Evolutionary conservation across 306 rosid genomes (phyloP).

Genomic region (Acacia acuminata): DNA sequence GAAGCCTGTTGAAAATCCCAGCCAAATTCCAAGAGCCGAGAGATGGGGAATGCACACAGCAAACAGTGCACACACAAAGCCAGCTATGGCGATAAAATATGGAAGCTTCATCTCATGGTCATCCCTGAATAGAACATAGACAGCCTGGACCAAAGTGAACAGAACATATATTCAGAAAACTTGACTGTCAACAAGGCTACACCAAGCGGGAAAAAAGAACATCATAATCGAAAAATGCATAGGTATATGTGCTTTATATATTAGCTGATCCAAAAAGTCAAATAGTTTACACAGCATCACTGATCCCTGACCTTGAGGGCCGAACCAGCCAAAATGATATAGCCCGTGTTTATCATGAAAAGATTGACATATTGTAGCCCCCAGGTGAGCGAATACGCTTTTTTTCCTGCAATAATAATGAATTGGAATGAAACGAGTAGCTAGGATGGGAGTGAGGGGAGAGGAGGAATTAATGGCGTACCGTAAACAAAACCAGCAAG

Average conservation of each 20-base stretch:
- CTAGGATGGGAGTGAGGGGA: too few relatives aligned
- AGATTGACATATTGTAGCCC: conserved; percentile 83
- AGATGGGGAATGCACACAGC: conserved; percentile 83
- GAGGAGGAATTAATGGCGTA: conserved; percentile 19
- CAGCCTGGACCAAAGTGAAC: conserved; percentile 58
- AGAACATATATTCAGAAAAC: background rate
- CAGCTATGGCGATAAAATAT: conserved; percentile 69
- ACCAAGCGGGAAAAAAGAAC: background rate
- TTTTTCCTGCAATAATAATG: conserved; percentile 55
- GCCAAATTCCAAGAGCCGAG: conserved; percentile 91
- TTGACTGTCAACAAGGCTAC: too few relatives aligned
- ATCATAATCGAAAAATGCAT: background rate
- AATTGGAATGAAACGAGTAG: background rate
- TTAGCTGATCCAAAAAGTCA: background rate
- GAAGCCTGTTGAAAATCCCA: conserved; percentile 82
- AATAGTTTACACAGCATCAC: background rate
- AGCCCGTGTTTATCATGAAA: conserved; percentile 94
- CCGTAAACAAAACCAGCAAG: conserved; percentile 87
- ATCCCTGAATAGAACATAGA: conserved; percentile 63
- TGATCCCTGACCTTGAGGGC: conserved; percentile 74
- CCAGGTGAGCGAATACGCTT: conserved; percentile 82
- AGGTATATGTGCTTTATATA: background rate
- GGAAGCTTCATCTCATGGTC: conserved; percentile 78
- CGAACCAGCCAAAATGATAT: conserved; percentile 84
- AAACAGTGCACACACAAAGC: conserved; percentile 70